phyloP scores from a whole-genome alignment of 495 filamentous ascomycete species.

The Pseudomonodictys pantanalensis region DNA sequence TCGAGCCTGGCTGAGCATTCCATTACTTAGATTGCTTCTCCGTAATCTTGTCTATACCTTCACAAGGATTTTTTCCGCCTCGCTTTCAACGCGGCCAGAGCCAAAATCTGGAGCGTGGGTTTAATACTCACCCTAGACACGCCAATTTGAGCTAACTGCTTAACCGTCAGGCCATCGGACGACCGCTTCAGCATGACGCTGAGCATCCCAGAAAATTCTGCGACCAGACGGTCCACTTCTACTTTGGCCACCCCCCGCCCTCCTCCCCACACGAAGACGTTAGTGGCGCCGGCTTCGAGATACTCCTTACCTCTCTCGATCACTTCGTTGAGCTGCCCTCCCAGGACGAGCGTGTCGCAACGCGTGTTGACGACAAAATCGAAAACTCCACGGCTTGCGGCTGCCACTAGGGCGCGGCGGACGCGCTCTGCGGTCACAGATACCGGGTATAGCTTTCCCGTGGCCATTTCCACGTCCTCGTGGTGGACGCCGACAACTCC shows the following conservation, averaged over 20 bases:
- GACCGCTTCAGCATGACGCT: constrained; percentile 4
- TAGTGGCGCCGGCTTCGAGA: constrained; percentile 47
- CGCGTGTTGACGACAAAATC: constrained; percentile 54
- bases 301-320: constrained; percentile 47
- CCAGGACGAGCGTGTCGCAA: constrained; percentile 43
- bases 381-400: constrained; percentile 43
- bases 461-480: constrained; percentile 35
- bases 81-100: constrained; percentile 12
- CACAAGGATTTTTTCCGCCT: neutral
- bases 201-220: constrained; percentile 33
- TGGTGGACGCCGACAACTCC: constrained; percentile 54
- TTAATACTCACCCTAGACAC: constrained; percentile 16
- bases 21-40: neutral
- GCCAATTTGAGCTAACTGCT: constrained; percentile 9
- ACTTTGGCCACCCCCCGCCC: constrained; percentile 6
- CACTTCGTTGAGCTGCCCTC: constrained; percentile 43
- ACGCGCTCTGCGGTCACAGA: constrained; percentile 46
- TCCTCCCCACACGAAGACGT: constrained; percentile 52
- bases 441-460: constrained; percentile 36
- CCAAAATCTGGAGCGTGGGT: neutral
- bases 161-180: constrained; percentile 1
- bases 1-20: neutral
- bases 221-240: neutral
- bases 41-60: neutral
- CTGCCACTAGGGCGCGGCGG: constrained; percentile 36